These are phyloP conservation scores for Syncephalastrum sp. DNA, from an alignment of 371 early-diverging fungal species.

Conservation along the genomic window DNA sequence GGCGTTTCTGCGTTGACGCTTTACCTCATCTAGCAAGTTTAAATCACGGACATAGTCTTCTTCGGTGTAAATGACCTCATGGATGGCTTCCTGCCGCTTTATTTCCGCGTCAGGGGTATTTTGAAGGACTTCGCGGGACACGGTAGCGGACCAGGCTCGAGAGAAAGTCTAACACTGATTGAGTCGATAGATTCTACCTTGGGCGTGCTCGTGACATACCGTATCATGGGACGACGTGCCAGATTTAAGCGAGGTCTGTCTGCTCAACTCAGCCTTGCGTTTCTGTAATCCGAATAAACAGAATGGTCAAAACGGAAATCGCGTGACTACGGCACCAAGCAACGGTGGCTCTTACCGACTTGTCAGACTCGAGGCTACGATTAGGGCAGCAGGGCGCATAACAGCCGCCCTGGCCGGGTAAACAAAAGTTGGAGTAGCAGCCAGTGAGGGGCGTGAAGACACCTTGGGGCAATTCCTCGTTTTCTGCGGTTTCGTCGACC, in stretches of 20 bases:
- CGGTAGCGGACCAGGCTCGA: conserved; percentile 65
- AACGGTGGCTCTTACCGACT: too few relatives aligned
- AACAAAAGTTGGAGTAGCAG: conserved; percentile 36
- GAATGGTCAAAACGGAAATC: too few relatives aligned
- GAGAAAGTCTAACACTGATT: conserved; percentile 30
- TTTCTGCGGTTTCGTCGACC: conserved; percentile 17
- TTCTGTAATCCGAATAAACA: background rate
- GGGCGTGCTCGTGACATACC: conserved; percentile 15
- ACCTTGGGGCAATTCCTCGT: conserved; percentile 21
- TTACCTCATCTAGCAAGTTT: conserved; percentile 36
- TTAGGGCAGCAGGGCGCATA: conserved; percentile 41
- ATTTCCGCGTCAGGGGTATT: conserved; percentile 72
- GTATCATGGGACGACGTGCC: conserved; percentile 33
- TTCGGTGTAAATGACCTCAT: conserved; percentile 88
- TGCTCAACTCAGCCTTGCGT: conserved; percentile 5
- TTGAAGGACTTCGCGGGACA: conserved; percentile 70
- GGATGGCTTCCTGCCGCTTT: conserved; percentile 90
- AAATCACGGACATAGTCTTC: conserved; percentile 86
- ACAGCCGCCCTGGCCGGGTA: conserved; percentile 23
- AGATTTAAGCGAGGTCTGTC: conserved; percentile 23
- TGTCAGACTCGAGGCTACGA: background rate
- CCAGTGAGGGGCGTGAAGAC: conserved; percentile 26
- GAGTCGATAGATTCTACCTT: background rate
- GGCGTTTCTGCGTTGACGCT: background rate
- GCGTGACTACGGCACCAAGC: too few relatives aligned